Evolutionary conservation across 148 eudicot species (phyloP).

Genomic region (Suaeda aralocaspica): DNA sequence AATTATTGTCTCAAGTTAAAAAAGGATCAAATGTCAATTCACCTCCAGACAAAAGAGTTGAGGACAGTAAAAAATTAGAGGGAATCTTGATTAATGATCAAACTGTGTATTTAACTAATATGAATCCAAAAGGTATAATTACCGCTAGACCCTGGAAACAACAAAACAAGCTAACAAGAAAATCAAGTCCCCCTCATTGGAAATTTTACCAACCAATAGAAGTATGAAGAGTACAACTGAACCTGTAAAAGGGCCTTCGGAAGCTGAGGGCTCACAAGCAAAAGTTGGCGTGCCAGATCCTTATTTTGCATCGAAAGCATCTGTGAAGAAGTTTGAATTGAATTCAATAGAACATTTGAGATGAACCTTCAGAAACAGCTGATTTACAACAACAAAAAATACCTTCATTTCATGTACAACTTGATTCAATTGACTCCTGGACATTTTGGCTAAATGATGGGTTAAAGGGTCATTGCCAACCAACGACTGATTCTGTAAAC

Average conservation of each 20-base stretch:
- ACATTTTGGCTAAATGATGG: conserved; percentile 82
- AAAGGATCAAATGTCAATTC: too few species aligned
- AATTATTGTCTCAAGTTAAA: too few species aligned
- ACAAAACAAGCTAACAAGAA: too few species aligned
- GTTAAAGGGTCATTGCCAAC: conserved; percentile 76
- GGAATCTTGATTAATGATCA: too few species aligned
- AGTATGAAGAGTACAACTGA: conserved; percentile 18
- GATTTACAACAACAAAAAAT: conserved; percentile 1
- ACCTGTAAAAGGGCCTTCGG: conserved; percentile 92
- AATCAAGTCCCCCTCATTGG: too few species aligned
- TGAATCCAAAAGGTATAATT: too few species aligned
- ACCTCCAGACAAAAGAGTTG: too few species aligned
- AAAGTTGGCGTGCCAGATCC: conserved; percentile 71
- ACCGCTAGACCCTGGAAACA: too few species aligned
- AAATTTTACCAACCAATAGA: too few species aligned
- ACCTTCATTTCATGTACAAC: conserved; percentile 84
- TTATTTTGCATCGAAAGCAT: conserved; percentile 70
- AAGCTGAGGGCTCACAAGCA: conserved; percentile 64
- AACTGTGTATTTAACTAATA: too few species aligned
- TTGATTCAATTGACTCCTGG: conserved; percentile 71
- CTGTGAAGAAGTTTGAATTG: conserved; percentile 41
- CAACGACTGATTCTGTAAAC: conserved; percentile 45
- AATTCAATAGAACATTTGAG: conserved; percentile 10
- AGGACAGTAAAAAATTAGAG: too few species aligned
- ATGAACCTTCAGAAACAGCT: conserved; percentile 4